These are phyloP conservation scores for Fusarium sp. DNA, from an alignment of 2,329 filamentous ascomycete species.

Conservation along the genomic window DNA sequence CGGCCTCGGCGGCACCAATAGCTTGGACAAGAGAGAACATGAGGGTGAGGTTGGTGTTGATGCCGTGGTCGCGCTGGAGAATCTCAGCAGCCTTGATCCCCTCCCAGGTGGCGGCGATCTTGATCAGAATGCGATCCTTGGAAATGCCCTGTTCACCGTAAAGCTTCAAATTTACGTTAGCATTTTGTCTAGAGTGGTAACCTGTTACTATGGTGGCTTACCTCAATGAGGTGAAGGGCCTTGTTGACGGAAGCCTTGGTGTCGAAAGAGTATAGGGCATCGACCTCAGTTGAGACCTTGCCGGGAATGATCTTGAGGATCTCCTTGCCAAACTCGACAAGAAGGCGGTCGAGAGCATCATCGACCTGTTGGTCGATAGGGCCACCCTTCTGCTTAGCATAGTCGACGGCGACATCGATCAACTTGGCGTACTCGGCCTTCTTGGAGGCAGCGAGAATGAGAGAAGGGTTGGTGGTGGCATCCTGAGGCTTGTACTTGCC, in stretches of 20 bases:
- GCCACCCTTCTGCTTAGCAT: slow-evolving; percentile 80
- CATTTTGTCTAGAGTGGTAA: slow-evolving; percentile 9
- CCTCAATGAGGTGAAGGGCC: slow-evolving; percentile 96
- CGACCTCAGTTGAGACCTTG: slow-evolving; percentile 99
- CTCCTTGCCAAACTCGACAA: slow-evolving; percentile 98
- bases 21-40: slow-evolving; percentile 98
- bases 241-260: slow-evolving; percentile 92
- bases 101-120: slow-evolving; percentile 99
- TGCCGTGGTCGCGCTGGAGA: slow-evolving; percentile 91
- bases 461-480: slow-evolving; percentile 99
- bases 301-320: slow-evolving; percentile 97
- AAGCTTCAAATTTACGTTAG: slow-evolving; percentile 65
- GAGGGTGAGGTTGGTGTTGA: slow-evolving; percentile 99
- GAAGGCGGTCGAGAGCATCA: slow-evolving; percentile 86
- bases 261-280: slow-evolving; percentile 95
- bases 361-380: slow-evolving; percentile 85
- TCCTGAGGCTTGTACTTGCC: slow-evolving; percentile 99
- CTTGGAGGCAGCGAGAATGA: slow-evolving; percentile 98
- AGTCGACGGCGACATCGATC: slow-evolving; percentile 84
- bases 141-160: slow-evolving; percentile 92
- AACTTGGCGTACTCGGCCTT: slow-evolving; percentile 95
- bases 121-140: slow-evolving; percentile 97
- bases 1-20: slow-evolving; percentile 93
- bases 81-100: slow-evolving; percentile 99
- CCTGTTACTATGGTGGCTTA: slow-evolving; percentile 54